phyloP scores from a whole-genome alignment of 2,329 filamentous ascomycete species.

The Pyrenochaeta sp. region DNA sequence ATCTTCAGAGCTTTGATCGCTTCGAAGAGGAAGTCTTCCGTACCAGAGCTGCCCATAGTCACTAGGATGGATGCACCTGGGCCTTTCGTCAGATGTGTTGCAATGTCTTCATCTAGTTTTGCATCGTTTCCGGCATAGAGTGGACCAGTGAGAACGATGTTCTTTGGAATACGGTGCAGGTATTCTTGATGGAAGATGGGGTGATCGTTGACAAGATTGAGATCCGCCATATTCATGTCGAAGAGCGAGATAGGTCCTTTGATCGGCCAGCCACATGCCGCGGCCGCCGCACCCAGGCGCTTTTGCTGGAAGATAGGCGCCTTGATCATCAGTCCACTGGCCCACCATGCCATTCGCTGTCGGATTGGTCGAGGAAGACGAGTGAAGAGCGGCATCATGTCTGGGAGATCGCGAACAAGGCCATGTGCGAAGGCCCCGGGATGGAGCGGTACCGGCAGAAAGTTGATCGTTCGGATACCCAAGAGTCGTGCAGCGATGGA shows the following conservation, averaged over 20 bases:
- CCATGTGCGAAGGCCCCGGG: conserved; percentile 38
- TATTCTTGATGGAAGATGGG: conserved; percentile 44
- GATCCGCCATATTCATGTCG: conserved; percentile 47
- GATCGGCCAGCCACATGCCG: conserved; percentile 37
- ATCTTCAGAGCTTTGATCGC: conserved; percentile 40
- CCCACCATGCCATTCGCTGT: conserved; percentile 36
- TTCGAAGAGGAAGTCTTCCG: conserved; percentile 42
- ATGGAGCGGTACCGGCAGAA: conserved; percentile 42
- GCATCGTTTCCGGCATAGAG: conserved; percentile 32
- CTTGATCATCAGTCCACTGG: conserved; percentile 37
- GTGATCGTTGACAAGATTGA: conserved; percentile 45
- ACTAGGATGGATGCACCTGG: conserved; percentile 36
- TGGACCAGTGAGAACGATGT: conserved; percentile 42
- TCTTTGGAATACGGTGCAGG: conserved; percentile 35
- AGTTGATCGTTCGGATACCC: conserved; percentile 44
- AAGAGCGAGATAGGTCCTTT: conserved; percentile 42
- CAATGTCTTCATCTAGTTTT: conserved; percentile 38
- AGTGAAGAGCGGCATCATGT: conserved; percentile 43
- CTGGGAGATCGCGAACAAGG: conserved; percentile 42
- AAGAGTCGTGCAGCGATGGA: conserved; percentile 41
- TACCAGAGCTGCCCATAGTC: conserved; percentile 44
- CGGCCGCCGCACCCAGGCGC: conserved; percentile 40
- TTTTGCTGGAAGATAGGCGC: conserved; percentile 45
- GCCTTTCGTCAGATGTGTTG: conserved; percentile 31
- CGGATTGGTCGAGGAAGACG: conserved; percentile 39